Evolutionary conservation across 176 grass and related monocot genomes (phyloP).

Genomic region (Carex pumila): DNA sequence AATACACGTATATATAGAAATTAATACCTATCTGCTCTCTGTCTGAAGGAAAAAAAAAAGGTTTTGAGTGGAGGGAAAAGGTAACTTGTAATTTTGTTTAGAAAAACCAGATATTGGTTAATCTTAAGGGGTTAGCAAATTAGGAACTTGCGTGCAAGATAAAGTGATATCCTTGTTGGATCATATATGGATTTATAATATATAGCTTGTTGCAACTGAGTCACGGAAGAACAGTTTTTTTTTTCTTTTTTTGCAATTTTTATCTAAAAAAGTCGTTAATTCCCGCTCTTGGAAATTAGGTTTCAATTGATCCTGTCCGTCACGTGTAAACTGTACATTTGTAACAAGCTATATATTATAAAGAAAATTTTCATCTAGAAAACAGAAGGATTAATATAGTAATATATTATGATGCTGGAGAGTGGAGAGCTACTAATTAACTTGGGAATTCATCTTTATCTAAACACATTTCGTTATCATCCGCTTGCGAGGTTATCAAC

Average conservation of each 20-base stretch:
- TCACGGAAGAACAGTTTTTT: not conserved
- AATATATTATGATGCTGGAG: not conserved
- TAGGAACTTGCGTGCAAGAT: constrained; percentile 3
- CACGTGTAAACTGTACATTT: not conserved
- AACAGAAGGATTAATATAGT: not conserved
- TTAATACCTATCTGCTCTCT: not conserved
- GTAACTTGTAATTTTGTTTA: constrained; percentile 11
- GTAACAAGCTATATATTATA: too few relatives aligned
- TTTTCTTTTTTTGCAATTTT: not conserved
- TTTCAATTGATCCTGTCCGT: not conserved
- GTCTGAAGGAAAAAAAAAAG: not conserved
- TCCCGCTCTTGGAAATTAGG: not conserved
- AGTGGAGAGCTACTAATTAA: not conserved
- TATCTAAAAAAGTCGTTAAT: not conserved
- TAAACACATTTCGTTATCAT: not conserved
- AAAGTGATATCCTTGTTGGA: not conserved
- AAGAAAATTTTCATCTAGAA: not conserved
- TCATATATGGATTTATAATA: not conserved
- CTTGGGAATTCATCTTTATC: not conserved
- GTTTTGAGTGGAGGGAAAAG: not conserved
- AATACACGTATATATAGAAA: constrained; percentile 9
- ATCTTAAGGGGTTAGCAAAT: not conserved
- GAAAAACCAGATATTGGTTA: not conserved
- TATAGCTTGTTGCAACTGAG: not conserved
- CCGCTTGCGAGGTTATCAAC: not conserved